Evolutionary conservation across 352 stramenopile species (phyloP), one percentile per base, ranked within the genome.

Genomic region (Albugo laibachii): DNA sequence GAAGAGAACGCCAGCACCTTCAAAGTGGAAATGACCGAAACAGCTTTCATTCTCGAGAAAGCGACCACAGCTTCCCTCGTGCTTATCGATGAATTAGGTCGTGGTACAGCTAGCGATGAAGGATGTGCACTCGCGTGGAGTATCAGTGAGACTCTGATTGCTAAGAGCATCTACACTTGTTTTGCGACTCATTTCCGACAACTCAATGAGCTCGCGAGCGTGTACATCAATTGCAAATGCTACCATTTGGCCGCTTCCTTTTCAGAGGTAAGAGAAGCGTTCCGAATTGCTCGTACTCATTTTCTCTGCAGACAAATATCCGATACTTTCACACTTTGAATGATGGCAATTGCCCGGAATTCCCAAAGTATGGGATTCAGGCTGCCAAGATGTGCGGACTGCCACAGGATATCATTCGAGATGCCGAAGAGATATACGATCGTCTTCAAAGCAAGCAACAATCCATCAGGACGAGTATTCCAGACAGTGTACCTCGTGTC

Each of bases 1-100:
- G 85, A 96, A 62, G 81, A 93, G 55, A 96, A 95, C 53, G 60
- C 85, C 14, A 94, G 80, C 45, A 92, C 83, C 3, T 96, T 96
- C 54, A 67, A 65, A 11, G 69, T 94, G 20, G 86, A 96, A 48
- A 96, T 95, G 86, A 79, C 70, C 0, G 83, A 95, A 48, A 82
- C 68, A 2, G 78, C 79, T 10, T 89, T 92, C 52, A 86, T 92
- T 1, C 53, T 94, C 15, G 78, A 92, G 50, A 62, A 65, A 5
- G 73, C 66, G 41, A 84, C 76, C 6, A 35, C 58, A 36, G 67
- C 47, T 21, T 91, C 66, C 11, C 60, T 96, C 37, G 71, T 96
- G 11, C 54, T 96, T 11, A 84, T 96, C 15, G 86, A 96, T 56
- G 86, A 96, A 49, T 61, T 96, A 8, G 86, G 86, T 1, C 60